Evolutionary conservation across 139 green algal species (phyloP), one percentile per base, ranked within the genome.

Genomic region (Pleodorina starrii): DNA sequence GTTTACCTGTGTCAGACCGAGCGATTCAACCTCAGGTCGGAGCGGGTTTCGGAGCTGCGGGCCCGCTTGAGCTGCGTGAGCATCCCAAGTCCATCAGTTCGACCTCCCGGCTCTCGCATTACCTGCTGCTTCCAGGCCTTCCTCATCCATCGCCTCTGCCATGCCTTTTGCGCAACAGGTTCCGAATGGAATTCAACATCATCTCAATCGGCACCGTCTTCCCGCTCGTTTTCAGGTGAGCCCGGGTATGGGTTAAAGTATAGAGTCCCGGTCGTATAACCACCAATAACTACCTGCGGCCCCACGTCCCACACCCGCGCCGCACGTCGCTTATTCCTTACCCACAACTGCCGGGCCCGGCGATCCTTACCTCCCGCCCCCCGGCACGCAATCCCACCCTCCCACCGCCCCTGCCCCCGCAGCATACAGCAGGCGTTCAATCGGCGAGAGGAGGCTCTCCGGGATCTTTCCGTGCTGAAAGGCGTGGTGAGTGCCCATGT

Each of bases 401-500:
- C 6, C 35, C 21, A 32, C 4, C 2, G 38, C 40, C n/a, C 40
- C n/a, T 51, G 19, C 71, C 38, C n/a, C 5, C 75, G 46, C 75
- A 84, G 76, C 35, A 84, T 84, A 32, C 76, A 84, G 51, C 76
- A 84, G 51, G 76, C 76, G 14, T 84, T 71, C 50, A 14, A 21
- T 5, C 48, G 76, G 19, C 35, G 76, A 12, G 76, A 84, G 76
- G 76, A 84, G 50, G 48, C 76, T 17, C 76, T 84, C 1, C 50
- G 76, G 23, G 50, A 71, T 16, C 50, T 84, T 7, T 84, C 76
- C 76, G 71, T 84, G 6, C 36, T 84, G 25, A 84, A 84, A 54
- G 48, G 48, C n/a, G 19, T 43, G 76, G 76, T 69, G 10, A 59
- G 40, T 17, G 23, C n/a, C n/a, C n/a, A n/a, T n/a, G n/a, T n/a